Evolutionary conservation across 495 filamentous ascomycete species (phyloP), one percentile per base, ranked within the genome.

Genomic region (Cudoniella acicularis): DNA sequence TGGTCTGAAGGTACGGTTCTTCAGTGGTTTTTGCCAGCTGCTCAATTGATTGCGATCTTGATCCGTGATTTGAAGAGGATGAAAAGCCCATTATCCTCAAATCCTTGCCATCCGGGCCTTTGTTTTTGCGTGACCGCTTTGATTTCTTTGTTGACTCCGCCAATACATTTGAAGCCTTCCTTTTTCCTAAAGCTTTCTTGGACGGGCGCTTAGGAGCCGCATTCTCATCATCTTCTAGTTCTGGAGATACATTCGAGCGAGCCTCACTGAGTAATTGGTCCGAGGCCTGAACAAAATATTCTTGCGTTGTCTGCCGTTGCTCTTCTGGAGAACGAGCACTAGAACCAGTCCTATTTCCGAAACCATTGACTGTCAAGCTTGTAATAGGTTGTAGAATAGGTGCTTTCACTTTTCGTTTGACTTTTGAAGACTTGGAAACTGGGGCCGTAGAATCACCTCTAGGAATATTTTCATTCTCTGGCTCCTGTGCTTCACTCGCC

Each of bases 111-210:
- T 36, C 25, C 55, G 46, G 26, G 11, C 50, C 57, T n/a, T 57
- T 26, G 13, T 20, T 55, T 11, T 50, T 50, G 21, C 22, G 48
- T 50, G n/a, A 36, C 9, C 48, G 21, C 21, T 56, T 63, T 22
- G 30, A 22, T 26, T 60, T 63, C 23, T 58, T 63, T 13, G 23
- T 54, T 10, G 63, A 48, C 0, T 25, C 10, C 16, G 16, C 0
- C 9, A 48, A n/a, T 20, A 52, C 47, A n/a, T 36, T 13, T 2
- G 51, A 51, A 30, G 63, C 63, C 23, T 66, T 66, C 13, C 64
- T 42, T 40, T 66, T 66, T 3, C 64, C 60, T 2, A 63, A 46
- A 13, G 64, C 52, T 40, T 63, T 63, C 40, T 58, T 50, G 9
- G 64, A 66, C 11, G 63, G 56, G 16, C 23, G 25, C 8, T 46